Percentiles rank a stretch among this genome's conserved stretches.
Evolutionary conservation across 345 rosid species (phyloP).

Genomic region (Physaria fendleri): DNA sequence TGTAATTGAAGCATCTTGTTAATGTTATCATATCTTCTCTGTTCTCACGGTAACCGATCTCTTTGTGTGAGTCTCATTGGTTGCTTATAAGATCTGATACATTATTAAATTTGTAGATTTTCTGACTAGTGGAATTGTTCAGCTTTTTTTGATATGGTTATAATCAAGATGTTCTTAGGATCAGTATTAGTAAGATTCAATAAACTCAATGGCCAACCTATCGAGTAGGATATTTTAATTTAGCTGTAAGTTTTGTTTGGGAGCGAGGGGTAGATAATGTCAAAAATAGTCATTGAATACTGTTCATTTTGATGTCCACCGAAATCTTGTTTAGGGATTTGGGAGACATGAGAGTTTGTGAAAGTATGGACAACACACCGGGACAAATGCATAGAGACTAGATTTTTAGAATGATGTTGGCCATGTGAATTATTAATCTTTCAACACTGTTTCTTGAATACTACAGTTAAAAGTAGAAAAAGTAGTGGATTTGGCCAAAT

Average conservation of each 20-base stretch:
- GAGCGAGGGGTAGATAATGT: not conserved
- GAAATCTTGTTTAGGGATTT: conserved; percentile 21
- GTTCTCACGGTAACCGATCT: not conserved
- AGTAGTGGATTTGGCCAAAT: conserved; percentile 18
- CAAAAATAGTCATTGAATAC: not conserved
- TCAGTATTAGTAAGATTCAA: not conserved
- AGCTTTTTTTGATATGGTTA: not conserved
- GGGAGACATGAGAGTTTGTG: conserved; percentile 29
- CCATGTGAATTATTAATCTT: conserved; percentile 26
- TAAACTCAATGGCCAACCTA: not conserved
- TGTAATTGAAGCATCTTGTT: conserved; percentile 26
- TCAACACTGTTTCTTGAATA: conserved; percentile 5
- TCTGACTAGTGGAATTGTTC: not conserved
- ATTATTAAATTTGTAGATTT: not conserved
- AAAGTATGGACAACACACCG: conserved; percentile 22
- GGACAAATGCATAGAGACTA: conserved; percentile 35
- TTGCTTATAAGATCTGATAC: not conserved
- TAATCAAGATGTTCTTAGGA: not conserved
- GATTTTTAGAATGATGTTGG: conserved; percentile 18
- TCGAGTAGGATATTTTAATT: not conserved
- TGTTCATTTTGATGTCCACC: not conserved
- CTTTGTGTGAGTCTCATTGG: not conserved
- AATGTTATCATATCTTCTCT: conserved; percentile 12
- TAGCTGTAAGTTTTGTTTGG: not conserved
- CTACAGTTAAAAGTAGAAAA: conserved; percentile 13